Percentiles rank a stretch among this genome's conserved stretches.
phyloP scores from a whole-genome alignment of 2,329 filamentous ascomycete genomes.

The Elsinoe necatrix region DNA sequence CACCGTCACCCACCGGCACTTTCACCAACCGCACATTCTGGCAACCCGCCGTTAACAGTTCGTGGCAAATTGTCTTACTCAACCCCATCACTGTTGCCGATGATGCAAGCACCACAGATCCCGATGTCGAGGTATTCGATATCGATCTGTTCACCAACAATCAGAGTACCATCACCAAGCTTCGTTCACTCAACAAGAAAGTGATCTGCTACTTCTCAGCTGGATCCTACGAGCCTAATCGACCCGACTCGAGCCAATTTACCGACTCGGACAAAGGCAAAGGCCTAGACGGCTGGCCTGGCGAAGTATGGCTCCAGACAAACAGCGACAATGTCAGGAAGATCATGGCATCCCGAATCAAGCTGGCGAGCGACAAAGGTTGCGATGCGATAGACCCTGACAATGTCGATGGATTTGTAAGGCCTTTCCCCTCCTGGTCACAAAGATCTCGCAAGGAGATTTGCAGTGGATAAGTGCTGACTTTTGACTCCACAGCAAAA shows the following conservation, averaged over 20 bases:
- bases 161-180: conserved; percentile 37
- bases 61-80: conserved; percentile 56
- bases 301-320: conserved; percentile 59
- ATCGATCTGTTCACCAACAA: conserved; percentile 51
- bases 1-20: conserved; percentile 8
- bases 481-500: conserved; percentile 13
- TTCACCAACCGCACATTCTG: conserved; percentile 30
- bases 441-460: neutral
- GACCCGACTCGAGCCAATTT: conserved; percentile 51
- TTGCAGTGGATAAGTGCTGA: conserved; percentile 6
- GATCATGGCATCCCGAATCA: conserved; percentile 57
- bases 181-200: conserved; percentile 47
- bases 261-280: conserved; percentile 48
- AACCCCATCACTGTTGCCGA: conserved; percentile 32
- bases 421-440: neutral
- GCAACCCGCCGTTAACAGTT: conserved; percentile 45
- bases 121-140: conserved; percentile 51
- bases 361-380: conserved; percentile 42
- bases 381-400: conserved; percentile 33
- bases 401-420: conserved; percentile 24
- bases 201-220: conserved; percentile 71
- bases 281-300: conserved; percentile 53
- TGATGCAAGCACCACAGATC: conserved; percentile 33
- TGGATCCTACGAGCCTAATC: conserved; percentile 57
- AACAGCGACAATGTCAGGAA: conserved; percentile 48